Conservation (phyloP, 208 protist species). For the Porcisia hertigi region DNA sequence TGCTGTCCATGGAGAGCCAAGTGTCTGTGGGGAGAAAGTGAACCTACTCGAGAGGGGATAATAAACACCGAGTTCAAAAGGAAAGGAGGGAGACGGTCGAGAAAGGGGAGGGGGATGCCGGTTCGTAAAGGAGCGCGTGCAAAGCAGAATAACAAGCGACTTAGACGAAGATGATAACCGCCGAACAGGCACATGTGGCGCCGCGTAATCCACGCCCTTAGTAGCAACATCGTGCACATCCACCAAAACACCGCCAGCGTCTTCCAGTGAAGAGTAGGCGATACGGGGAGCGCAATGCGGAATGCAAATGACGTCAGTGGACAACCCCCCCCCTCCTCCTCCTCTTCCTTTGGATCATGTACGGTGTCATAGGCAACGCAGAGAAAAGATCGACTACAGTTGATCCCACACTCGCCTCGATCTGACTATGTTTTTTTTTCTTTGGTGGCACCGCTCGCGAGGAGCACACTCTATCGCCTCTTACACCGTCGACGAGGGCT, state of each 20-base stretch:
- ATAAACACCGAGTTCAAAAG: background rate
- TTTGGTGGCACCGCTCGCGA: too few species aligned
- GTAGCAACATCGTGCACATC: background rate
- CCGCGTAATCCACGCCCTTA: background rate
- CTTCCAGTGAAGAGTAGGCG: background rate
- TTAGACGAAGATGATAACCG: background rate
- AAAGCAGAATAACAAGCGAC: background rate
- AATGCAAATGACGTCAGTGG: too few species aligned
- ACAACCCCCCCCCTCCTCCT: too few species aligned
- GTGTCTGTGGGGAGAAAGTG: background rate
- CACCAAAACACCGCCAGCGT: background rate
- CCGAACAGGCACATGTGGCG: background rate
- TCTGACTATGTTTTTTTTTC: too few species aligned
- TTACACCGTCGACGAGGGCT: background rate
- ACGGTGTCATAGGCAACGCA: too few species aligned
- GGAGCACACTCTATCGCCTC: too few species aligned
- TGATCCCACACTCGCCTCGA: too few species aligned
- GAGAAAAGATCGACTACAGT: too few species aligned
- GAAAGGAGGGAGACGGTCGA: background rate
- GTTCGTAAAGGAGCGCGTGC: background rate
- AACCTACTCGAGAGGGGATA: too few species aligned
- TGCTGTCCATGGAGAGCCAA: slow-evolving; percentile 4
- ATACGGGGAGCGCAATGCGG: too few species aligned
- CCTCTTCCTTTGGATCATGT: too few species aligned
- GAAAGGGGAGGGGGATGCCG: background rate